Conservation (phyloP, 805 yeast species). For the Jamesozyma hellenica region DNA sequence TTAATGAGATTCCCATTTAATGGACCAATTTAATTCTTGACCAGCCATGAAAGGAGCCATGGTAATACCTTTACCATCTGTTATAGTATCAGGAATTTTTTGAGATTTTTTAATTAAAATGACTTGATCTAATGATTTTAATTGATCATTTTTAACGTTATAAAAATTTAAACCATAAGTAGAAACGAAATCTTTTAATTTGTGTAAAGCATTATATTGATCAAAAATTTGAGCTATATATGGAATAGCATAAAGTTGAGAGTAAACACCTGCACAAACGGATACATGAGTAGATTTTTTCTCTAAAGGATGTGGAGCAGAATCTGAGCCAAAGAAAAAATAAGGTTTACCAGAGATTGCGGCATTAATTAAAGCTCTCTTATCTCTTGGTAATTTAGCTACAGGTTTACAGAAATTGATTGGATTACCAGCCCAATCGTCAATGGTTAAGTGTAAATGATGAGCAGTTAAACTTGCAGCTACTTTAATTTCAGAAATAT, state of each 20-base stretch:
- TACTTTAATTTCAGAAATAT: slow-evolving; percentile 41
- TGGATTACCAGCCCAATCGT: slow-evolving; percentile 95
- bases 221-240: slow-evolving; percentile 86
- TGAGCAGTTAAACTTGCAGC: slow-evolving; percentile 95
- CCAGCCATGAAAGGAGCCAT: slow-evolving; percentile 88
- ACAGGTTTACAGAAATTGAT: slow-evolving; percentile 95
- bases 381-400: slow-evolving; percentile 83
- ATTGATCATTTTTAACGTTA: slow-evolving; percentile 37
- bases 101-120: slow-evolving; percentile 45
- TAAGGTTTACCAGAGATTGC: slow-evolving; percentile 87
- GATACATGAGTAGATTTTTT: slow-evolving; percentile 68
- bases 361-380: slow-evolving; percentile 69
- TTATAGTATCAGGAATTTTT: slow-evolving; percentile 49
- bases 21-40: slow-evolving; percentile 56
- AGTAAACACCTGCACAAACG: slow-evolving; percentile 97
- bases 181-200: slow-evolving; percentile 64
- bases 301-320: slow-evolving; percentile 90
- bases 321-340: slow-evolving; percentile 94
- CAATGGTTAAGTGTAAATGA: slow-evolving; percentile 79
- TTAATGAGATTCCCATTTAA: slow-evolving; percentile 47
- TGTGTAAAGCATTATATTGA: slow-evolving; percentile 48
- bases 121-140: slow-evolving; percentile 39
- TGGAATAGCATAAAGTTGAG: slow-evolving; percentile 73
- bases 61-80: slow-evolving; percentile 35
- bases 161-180: slow-evolving; percentile 68